Evolutionary conservation across 768 basidiomycete genomes (phyloP).

Genomic region (Lepiota subincarnata): DNA sequence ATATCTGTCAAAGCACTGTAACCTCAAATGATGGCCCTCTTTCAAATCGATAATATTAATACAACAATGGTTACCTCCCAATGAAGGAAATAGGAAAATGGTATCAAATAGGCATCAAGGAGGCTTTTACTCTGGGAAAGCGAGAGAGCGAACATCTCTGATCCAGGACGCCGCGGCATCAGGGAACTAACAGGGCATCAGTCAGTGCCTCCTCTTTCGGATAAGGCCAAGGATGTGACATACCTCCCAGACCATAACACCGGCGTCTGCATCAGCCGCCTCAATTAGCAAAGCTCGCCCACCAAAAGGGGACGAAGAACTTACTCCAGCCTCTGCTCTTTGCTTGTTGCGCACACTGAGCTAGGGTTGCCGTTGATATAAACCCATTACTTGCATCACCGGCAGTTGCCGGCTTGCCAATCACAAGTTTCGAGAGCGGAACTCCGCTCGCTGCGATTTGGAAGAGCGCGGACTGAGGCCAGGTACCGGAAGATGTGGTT

Average conservation of each 20-base stretch:
- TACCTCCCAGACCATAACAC: constrained; percentile 38
- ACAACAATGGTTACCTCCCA: no score
- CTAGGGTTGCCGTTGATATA: constrained; percentile 55
- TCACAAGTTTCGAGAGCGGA: constrained; percentile 59
- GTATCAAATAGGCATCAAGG: background rate
- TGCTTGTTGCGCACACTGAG: constrained; percentile 57
- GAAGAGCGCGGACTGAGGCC: constrained; percentile 60
- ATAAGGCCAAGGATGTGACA: constrained; percentile 3
- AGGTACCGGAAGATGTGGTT: constrained; percentile 50
- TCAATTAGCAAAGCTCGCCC: constrained; percentile 5
- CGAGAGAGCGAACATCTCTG: constrained; percentile 28
- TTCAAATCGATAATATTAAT: no score
- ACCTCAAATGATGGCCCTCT: no score
- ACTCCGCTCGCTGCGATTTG: constrained; percentile 59
- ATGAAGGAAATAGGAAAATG: background rate
- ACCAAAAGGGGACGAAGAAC: constrained; percentile 20
- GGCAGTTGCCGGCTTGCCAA: constrained; percentile 64
- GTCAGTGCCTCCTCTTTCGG: no score
- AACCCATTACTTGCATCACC: constrained; percentile 58
- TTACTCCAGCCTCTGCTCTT: constrained; percentile 62
- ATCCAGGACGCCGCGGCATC: constrained; percentile 39
- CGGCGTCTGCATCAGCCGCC: constrained; percentile 22
- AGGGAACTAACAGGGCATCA: constrained; percentile 29
- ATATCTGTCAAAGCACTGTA: no score
- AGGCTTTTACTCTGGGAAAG: constrained; percentile 28